A percentile compares a stretch with the other conserved stretches of the same genome.
phyloP scores from a whole-genome alignment of 768 basidiomycete genomes.

The Nidularia sp. region DNA sequence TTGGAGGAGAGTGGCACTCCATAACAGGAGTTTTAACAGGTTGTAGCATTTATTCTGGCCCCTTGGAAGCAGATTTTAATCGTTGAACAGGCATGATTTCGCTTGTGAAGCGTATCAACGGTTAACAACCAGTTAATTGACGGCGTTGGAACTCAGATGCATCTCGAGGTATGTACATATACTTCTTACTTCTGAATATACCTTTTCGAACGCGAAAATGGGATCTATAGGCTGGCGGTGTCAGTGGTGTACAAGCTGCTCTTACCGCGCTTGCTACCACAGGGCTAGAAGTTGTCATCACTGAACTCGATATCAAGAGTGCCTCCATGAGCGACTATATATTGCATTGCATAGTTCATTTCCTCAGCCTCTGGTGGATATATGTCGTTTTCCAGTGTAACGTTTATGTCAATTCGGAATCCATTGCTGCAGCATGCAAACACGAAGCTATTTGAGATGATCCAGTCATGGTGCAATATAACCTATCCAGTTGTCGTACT shows the following conservation, averaged over 20 bases:
- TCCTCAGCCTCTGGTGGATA: too few species aligned
- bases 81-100: constrained; percentile 23
- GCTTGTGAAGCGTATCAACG: constrained; percentile 37
- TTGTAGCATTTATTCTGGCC: constrained; percentile 17
- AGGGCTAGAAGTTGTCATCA: constrained; percentile 46
- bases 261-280: constrained; percentile 38
- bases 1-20: too few species aligned
- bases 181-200: constrained; percentile 5
- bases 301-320: constrained; percentile 39
- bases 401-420: too few species aligned
- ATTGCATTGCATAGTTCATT: too few species aligned
- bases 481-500: too few species aligned
- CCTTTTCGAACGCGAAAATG: neutral
- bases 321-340: constrained; percentile 35
- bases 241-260: constrained; percentile 36
- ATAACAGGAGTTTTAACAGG: constrained; percentile 8
- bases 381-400: too few species aligned
- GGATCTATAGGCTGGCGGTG: constrained; percentile 28
- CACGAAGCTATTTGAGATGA: too few species aligned
- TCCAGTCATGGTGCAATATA: too few species aligned
- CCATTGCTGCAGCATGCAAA: too few species aligned
- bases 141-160: constrained; percentile 48
- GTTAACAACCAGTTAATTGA: constrained; percentile 35
- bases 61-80: constrained; percentile 20
- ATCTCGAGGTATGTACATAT: constrained; percentile 24